phyloP scores from a whole-genome alignment of 73 alveolate genomes.

The Paramecium pentaurelia region DNA sequence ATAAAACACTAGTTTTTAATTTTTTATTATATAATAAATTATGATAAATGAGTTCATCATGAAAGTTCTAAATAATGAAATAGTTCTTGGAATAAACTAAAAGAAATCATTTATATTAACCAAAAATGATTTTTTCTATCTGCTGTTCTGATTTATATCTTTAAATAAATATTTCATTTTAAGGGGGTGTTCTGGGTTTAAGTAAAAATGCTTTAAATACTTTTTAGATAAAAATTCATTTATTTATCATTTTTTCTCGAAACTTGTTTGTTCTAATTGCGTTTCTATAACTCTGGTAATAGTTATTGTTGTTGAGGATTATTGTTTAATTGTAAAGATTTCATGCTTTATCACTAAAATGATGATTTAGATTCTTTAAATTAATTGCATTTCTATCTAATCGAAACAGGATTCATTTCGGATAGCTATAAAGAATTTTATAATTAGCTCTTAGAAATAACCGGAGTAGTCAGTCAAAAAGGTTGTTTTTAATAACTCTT shows the following conservation, averaged over 20 bases:
- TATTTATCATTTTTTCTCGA: constrained; percentile 6
- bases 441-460: constrained; percentile 1
- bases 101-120: too few species aligned
- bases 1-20: background rate
- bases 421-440: constrained; percentile 62
- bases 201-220: constrained; percentile 66
- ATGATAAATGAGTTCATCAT: background rate
- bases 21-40: background rate
- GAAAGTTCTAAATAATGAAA: background rate
- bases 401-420: constrained; percentile 70
- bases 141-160: background rate
- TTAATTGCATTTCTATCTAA: constrained; percentile 46
- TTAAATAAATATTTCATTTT: constrained; percentile 8
- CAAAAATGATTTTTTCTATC: background rate
- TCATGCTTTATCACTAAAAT: background rate
- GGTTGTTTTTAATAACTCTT: constrained; percentile 50
- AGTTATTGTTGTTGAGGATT: background rate
- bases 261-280: constrained; percentile 28
- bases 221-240: background rate
- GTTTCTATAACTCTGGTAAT: background rate
- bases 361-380: background rate
- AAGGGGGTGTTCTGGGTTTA: constrained; percentile 75
- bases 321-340: background rate
- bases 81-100: too few species aligned
- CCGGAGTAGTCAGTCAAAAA: constrained; percentile 67